Evolutionary conservation across 331 rosid species (phyloP).

Genomic region (Saraca asoca): DNA sequence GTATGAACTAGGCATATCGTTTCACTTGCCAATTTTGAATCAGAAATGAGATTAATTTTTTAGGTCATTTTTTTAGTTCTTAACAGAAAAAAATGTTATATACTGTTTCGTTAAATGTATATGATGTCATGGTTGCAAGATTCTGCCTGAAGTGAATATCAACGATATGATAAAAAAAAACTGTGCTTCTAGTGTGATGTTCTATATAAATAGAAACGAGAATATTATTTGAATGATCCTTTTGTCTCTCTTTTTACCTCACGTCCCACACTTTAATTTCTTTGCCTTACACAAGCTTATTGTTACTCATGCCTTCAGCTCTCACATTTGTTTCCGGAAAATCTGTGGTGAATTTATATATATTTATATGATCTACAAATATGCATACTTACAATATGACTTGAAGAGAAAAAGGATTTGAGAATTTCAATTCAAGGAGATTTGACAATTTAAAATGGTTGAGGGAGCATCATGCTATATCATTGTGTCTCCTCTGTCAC

Average conservation of each 20-base stretch:
- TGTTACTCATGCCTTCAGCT: constrained; percentile 26
- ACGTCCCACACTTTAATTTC: constrained; percentile 25
- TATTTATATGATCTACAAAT: constrained; percentile 37
- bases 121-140: constrained; percentile 13
- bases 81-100: not conserved
- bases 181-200: constrained; percentile 10
- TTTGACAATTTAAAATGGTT: constrained; percentile 28
- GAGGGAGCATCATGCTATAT: constrained; percentile 41
- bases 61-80: constrained; percentile 25
- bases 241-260: constrained; percentile 14
- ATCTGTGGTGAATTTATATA: constrained; percentile 23
- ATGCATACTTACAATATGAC: constrained; percentile 42
- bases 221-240: constrained; percentile 24
- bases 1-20: constrained; percentile 14
- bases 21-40: constrained; percentile 27
- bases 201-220: constrained; percentile 13
- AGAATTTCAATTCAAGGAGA: constrained; percentile 4
- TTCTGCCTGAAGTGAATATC: too few species aligned
- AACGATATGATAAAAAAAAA: too few species aligned
- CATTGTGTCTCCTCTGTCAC: constrained; percentile 38
- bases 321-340: constrained; percentile 18
- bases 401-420: constrained; percentile 1
- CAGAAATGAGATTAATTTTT: constrained; percentile 28
- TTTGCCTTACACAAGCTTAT: constrained; percentile 22
- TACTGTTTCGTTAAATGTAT: constrained; percentile 5